These are phyloP conservation scores for Eucalyptus pauciflora DNA, from an alignment of 345 rosid genomes.

Conservation along the genomic window DNA sequence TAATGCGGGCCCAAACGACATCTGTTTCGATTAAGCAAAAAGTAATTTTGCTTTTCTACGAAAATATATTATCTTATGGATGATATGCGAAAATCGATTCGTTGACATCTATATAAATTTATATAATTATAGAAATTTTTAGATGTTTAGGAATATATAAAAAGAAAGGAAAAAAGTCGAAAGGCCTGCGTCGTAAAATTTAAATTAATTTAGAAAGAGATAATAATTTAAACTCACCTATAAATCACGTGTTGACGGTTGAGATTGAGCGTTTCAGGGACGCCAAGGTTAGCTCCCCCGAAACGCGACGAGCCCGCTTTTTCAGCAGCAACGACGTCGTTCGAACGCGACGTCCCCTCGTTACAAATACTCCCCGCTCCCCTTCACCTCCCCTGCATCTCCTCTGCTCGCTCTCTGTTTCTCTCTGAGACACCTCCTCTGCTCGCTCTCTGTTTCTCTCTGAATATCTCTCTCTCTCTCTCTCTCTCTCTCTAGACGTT, in stretches of 20 bases:
- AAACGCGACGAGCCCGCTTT: not conserved
- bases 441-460: not conserved
- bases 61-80: not conserved
- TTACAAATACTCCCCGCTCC: not conserved
- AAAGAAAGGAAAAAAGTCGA: not conserved
- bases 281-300: not conserved
- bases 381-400: not conserved
- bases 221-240: no score
- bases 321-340: not conserved
- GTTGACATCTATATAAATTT: not conserved
- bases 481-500: not conserved
- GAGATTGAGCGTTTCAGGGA: not conserved
- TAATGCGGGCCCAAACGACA: rapidly evolving
- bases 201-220: not conserved
- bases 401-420: not conserved
- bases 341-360: not conserved
- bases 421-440: not conserved
- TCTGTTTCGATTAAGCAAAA: not conserved
- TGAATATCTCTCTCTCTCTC: not conserved
- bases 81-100: not conserved
- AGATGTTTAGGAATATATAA: no score
- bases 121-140: no score
- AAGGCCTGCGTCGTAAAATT: not conserved
- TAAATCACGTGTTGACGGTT: not conserved
- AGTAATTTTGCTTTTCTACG: not conserved